These are phyloP conservation scores for Solidago caesia DNA, from an alignment of 129 eudicot species.

Conservation along the genomic window DNA sequence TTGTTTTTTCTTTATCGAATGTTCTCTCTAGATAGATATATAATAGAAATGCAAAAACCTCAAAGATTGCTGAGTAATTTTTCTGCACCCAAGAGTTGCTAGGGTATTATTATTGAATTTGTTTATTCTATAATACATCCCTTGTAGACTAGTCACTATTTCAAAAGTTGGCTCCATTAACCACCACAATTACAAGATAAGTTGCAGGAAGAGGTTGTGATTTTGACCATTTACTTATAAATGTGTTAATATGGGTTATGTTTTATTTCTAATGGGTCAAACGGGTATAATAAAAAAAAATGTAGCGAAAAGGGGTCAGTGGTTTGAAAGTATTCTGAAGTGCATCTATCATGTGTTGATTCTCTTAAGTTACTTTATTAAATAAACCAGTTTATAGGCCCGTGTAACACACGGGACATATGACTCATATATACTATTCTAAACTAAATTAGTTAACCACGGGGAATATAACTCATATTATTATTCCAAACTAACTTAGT, in stretches of 20 bases:
- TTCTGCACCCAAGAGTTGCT: too few relatives aligned
- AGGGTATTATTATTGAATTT: too few relatives aligned
- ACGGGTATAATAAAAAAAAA: background rate
- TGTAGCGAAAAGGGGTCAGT: background rate
- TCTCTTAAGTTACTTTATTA: background rate
- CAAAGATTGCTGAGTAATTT: too few relatives aligned
- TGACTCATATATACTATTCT: too few relatives aligned
- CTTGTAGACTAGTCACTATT: background rate
- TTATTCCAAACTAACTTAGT: too few relatives aligned
- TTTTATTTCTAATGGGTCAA: background rate
- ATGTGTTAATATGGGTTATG: background rate
- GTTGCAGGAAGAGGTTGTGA: background rate
- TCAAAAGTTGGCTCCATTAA: background rate
- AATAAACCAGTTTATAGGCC: too few relatives aligned
- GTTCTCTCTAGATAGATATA: conserved; percentile 8
- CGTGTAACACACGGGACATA: too few relatives aligned
- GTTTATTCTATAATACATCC: background rate
- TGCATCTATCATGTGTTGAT: background rate
- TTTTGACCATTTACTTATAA: too few relatives aligned
- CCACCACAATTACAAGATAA: background rate
- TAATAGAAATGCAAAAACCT: background rate
- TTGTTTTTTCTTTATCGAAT: background rate
- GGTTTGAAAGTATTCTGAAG: background rate
- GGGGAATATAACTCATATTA: too few relatives aligned
- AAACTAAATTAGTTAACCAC: too few relatives aligned